phyloP scores from a whole-genome alignment of 73 alveolate species.

The Tetrahymena elliotti region DNA sequence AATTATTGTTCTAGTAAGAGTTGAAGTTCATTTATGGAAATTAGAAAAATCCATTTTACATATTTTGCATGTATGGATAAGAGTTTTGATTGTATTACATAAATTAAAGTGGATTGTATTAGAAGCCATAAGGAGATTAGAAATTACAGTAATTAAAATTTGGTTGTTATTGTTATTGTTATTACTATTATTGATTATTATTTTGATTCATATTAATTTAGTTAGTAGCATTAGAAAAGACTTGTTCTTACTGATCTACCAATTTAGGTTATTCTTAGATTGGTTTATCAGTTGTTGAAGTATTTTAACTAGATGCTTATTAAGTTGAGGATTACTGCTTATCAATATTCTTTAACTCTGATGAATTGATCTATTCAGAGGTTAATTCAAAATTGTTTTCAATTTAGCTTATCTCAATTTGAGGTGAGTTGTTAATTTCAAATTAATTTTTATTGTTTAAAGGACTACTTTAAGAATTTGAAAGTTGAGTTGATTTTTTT shows the following conservation, averaged over 20 bases:
- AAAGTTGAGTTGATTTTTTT: neutral
- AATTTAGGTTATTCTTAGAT: neutral
- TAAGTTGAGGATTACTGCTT: too few relatives aligned
- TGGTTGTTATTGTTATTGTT: too few relatives aligned
- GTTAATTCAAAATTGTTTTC: neutral
- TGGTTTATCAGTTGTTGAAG: neutral
- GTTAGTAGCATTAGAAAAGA: neutral
- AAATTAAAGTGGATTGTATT: neutral
- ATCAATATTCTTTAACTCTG: too few relatives aligned
- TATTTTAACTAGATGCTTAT: neutral
- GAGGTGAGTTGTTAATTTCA: neutral
- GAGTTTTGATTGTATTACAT: neutral
- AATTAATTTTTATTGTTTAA: neutral
- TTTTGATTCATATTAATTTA: too few relatives aligned
- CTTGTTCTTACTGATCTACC: neutral
- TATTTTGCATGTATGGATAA: neutral
- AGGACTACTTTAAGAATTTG: neutral
- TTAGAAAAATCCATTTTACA: neutral
- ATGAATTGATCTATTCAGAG: neutral
- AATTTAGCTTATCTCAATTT: neutral
- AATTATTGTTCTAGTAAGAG: neutral
- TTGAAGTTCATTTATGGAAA: neutral
- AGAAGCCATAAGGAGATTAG: neutral
- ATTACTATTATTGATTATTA: neutral
- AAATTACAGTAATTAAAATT: neutral